These are phyloP conservation scores for Leccinum griseonigrum DNA, from an alignment of 1,284 basidiomycete genomes.

Conservation along the genomic window DNA sequence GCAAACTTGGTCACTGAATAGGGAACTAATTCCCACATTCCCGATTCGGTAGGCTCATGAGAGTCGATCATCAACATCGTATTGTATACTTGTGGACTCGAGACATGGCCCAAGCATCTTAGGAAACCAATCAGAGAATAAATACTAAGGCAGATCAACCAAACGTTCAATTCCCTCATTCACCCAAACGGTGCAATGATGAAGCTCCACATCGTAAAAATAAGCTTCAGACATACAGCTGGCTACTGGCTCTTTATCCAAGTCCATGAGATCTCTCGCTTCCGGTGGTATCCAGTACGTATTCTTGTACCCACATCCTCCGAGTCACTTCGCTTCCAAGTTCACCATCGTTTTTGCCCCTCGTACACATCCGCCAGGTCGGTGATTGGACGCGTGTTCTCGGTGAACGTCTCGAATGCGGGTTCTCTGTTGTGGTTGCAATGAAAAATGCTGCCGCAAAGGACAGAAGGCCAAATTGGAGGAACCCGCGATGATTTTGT, in stretches of 20 bases:
- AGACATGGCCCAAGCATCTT: no score
- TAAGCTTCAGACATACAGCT: conserved; percentile 84
- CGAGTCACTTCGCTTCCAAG: conserved; percentile 34
- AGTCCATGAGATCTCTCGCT: conserved; percentile 77
- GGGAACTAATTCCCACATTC: neutral
- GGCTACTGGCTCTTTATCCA: conserved; percentile 92
- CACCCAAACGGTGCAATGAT: conserved; percentile 88
- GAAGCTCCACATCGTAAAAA: conserved; percentile 76
- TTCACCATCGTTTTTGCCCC: conserved; percentile 93
- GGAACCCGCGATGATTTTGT: conserved; percentile 60
- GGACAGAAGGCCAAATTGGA: conserved; percentile 34
- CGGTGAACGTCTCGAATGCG: conserved; percentile 80
- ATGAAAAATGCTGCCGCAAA: conserved; percentile 76
- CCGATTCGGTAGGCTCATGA: neutral
- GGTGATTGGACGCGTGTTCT: conserved; percentile 84
- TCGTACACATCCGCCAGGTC: conserved; percentile 87
- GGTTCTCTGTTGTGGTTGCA: conserved; percentile 67
- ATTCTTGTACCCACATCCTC: neutral
- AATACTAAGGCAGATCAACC: conserved; percentile 71
- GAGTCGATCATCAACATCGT: neutral
- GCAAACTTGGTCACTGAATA: neutral
- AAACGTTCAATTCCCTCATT: conserved; percentile 76
- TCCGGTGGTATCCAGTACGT: conserved; percentile 88
- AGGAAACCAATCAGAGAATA: no score
- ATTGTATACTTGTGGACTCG: no score